Conservation (phyloP, 306 rosid species). For the Dicorynia guianensis region DNA sequence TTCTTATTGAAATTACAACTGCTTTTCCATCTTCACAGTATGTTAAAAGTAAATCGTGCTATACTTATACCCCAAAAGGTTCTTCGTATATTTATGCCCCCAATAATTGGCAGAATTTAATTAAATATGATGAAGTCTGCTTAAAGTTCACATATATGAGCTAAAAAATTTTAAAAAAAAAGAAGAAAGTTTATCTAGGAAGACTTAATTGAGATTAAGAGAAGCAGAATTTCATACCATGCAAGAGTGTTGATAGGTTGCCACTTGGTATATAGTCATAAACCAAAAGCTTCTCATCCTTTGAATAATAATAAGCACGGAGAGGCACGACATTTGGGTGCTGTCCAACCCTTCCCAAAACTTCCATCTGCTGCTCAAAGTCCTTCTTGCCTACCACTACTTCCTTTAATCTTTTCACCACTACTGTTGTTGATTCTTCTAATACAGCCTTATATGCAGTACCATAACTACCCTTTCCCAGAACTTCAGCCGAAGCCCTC, state of each 20-base stretch:
- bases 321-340: constrained; percentile 75
- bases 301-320: constrained; percentile 87
- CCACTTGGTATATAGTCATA: constrained; percentile 71
- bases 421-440: constrained; percentile 84
- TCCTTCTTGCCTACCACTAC: constrained; percentile 83
- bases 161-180: constrained; percentile 3
- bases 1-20: no score
- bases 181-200: background rate
- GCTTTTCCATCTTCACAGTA: no score
- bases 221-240: constrained; percentile 57
- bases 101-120: no score
- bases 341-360: constrained; percentile 77
- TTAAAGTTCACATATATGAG: background rate
- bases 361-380: constrained; percentile 86
- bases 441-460: constrained; percentile 86
- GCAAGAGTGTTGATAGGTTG: constrained; percentile 71
- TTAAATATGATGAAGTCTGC: no score
- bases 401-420: constrained; percentile 89
- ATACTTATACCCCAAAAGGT: no score
- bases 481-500: constrained; percentile 88
- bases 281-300: constrained; percentile 88
- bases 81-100: no score
- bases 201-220: constrained; percentile 19
- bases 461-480: constrained; percentile 90
- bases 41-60: no score